phyloP scores from a whole-genome alignment of 768 basidiomycete genomes.

The Cyathus striatus region DNA sequence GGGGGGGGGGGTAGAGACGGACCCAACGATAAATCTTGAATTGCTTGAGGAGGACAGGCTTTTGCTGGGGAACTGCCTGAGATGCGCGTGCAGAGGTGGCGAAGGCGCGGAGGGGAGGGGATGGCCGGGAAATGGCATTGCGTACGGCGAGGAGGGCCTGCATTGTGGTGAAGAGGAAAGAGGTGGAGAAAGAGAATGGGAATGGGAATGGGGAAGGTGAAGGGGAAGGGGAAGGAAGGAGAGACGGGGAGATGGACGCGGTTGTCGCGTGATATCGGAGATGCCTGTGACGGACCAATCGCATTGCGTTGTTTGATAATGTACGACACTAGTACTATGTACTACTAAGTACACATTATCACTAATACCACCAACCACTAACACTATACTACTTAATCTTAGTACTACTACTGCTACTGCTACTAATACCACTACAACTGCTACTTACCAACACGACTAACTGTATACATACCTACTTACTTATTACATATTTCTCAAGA shows the following conservation, averaged over 20 bases:
- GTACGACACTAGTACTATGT: no score
- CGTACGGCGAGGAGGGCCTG: not conserved
- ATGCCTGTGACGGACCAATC: no score
- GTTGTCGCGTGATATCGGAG: conserved; percentile 16
- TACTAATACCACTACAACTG: no score
- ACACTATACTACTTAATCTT: no score
- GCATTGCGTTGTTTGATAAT: no score
- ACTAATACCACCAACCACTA: no score
- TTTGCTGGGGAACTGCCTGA: conserved; percentile 53
- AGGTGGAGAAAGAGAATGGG: conserved; percentile 12
- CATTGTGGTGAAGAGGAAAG: conserved; percentile 11
- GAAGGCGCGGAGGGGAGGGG: conserved; percentile 20
- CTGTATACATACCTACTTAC: not conserved
- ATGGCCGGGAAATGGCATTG: not conserved
- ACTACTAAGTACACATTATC: no score
- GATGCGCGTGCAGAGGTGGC: conserved; percentile 18
- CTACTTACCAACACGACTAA: no score
- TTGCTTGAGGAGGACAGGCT: conserved; percentile 77
- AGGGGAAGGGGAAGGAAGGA: conserved; percentile 7
- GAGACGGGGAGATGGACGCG: conserved; percentile 6
- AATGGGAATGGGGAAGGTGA: conserved; percentile 4
- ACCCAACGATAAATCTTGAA: conserved; percentile 99
- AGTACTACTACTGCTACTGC: no score
- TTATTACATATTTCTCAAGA: not conserved
- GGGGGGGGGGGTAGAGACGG: conserved; percentile 16